Conservation (phyloP, 2,329 filamentous ascomycete species). For the Fusarium ambrosium region DNA sequence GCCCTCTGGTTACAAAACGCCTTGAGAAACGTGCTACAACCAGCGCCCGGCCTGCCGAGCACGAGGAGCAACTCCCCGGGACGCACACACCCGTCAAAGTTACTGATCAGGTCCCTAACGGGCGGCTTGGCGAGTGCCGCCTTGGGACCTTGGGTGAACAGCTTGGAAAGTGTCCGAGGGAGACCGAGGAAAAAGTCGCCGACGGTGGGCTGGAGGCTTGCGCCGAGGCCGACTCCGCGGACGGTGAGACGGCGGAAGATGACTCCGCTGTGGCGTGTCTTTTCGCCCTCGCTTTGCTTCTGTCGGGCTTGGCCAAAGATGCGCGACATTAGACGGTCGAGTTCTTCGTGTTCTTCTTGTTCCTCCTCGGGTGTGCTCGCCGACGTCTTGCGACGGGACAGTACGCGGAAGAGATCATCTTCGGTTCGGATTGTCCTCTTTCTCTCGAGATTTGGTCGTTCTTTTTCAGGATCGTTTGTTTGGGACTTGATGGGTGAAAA, state of each 20-base stretch:
- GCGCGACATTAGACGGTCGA: conserved; percentile 74
- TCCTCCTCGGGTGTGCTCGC: conserved; percentile 52
- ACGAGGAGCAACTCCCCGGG: conserved; percentile 79
- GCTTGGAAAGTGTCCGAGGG: conserved; percentile 58
- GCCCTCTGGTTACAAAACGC: conserved; percentile 78
- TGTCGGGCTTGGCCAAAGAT: conserved; percentile 78
- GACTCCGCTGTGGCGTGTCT: conserved; percentile 77
- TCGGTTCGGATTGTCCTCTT: conserved; percentile 55
- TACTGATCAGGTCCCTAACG: conserved; percentile 73
- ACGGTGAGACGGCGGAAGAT: conserved; percentile 79
- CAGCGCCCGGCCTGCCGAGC: conserved; percentile 75
- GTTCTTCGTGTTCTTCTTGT: conserved; percentile 60
- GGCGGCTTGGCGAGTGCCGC: conserved; percentile 69
- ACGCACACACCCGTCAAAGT: conserved; percentile 76
- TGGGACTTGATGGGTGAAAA: conserved; percentile 49
- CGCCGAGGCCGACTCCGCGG: conserved; percentile 76
- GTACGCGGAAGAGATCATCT: conserved; percentile 64
- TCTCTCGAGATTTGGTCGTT: conserved; percentile 37
- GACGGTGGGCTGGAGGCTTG: conserved; percentile 66
- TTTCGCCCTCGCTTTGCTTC: conserved; percentile 76
- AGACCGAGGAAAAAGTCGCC: conserved; percentile 74
- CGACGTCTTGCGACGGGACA: conserved; percentile 64
- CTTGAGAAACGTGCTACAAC: conserved; percentile 80
- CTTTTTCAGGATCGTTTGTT: conserved; percentile 26
- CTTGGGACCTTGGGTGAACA: conserved; percentile 64